A percentile compares a stretch with the other conserved stretches of the same genome.
phyloP scores from a whole-genome alignment of 352 stramenopile genomes.

The Pythium rishiriense region DNA sequence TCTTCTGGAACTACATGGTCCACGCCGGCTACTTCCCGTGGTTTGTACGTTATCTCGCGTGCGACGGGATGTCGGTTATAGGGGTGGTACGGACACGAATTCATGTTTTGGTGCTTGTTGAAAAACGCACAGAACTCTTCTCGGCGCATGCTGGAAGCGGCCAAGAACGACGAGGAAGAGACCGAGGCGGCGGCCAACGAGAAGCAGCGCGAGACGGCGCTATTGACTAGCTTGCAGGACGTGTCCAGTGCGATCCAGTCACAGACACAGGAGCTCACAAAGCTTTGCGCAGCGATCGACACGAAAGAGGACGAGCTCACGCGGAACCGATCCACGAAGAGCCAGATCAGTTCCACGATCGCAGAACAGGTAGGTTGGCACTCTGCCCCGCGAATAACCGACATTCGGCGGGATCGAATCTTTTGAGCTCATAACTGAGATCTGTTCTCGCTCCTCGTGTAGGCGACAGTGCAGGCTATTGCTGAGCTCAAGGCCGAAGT shows the following conservation, averaged over 20 bases:
- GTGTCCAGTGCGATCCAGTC: constrained; percentile 63
- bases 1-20: constrained; percentile 77
- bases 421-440: neutral
- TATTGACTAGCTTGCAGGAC: constrained; percentile 44
- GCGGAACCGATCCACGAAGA: constrained; percentile 40
- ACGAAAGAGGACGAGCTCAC: constrained; percentile 57
- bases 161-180: constrained; percentile 51
- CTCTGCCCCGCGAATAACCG: neutral
- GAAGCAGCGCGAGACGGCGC: constrained; percentile 43
- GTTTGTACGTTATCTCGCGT: constrained; percentile 39
- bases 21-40: constrained; percentile 69
- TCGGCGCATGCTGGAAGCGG: constrained; percentile 21
- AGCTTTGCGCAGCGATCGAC: constrained; percentile 53
- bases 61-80: neutral
- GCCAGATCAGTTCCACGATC: constrained; percentile 47
- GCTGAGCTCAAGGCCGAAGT: constrained; percentile 71
- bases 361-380: constrained; percentile 41
- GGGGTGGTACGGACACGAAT: neutral
- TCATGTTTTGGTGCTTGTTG: neutral
- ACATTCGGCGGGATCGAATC: neutral
- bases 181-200: constrained; percentile 25
- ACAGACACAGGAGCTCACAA: constrained; percentile 61
- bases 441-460: constrained; percentile 1
- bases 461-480: constrained; percentile 57
- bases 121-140: constrained; percentile 16